Percentiles rank a stretch among this genome's conserved stretches.
phyloP scores from a whole-genome alignment of 257 asterid genomes.

The Capsicum pubescens region DNA sequence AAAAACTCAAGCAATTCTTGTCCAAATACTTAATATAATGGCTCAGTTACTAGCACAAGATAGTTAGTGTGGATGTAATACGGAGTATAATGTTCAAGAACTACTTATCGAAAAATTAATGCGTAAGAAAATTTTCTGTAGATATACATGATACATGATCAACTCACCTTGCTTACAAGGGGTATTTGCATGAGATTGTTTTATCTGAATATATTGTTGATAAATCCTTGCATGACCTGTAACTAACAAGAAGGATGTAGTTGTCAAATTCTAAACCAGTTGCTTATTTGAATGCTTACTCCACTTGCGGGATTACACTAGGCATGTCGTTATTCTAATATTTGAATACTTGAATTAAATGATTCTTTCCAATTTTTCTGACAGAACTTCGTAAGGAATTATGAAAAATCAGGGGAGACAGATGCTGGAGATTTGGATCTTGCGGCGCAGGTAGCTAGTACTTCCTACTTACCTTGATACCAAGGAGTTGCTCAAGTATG shows the following conservation, averaged over 20 bases:
- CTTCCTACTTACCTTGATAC: constrained; percentile 25
- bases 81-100: not conserved
- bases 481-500: not conserved
- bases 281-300: not conserved
- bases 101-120: not conserved
- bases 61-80: not conserved
- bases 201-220: not conserved
- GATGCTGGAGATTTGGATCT: constrained; percentile 65
- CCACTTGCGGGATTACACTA: too few relatives aligned
- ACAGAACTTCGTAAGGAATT: constrained; percentile 59
- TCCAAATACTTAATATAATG: not conserved
- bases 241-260: constrained; percentile 1
- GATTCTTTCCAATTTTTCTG: not conserved
- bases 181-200: not conserved
- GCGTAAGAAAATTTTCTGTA: not conserved
- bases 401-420: constrained; percentile 54
- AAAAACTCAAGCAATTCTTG: too few relatives aligned
- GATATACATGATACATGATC: not conserved
- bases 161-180: not conserved
- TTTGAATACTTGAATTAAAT: not conserved
- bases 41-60: not conserved
- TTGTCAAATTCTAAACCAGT: not conserved
- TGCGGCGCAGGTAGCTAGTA: constrained; percentile 55
- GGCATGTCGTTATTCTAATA: not conserved
- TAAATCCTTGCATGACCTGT: not conserved